phyloP scores from a whole-genome alignment of 306 rosid genomes.

The Quercus glauca region DNA sequence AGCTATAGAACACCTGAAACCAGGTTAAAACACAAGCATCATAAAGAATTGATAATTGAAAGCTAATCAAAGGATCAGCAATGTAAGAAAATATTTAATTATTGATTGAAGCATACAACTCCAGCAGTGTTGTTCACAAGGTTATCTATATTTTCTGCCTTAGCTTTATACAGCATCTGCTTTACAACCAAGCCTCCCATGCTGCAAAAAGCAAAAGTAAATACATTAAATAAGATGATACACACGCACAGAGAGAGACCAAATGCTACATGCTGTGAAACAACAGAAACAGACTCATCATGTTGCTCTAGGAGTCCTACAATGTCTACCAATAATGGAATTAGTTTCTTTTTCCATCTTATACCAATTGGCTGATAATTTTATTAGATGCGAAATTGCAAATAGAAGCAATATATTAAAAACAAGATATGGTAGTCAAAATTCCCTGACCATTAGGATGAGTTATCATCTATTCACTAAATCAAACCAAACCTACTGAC shows the following conservation, averaged over 20 bases:
- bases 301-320: neutral
- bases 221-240: neutral
- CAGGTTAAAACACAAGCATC: conserved; percentile 24
- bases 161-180: conserved; percentile 88
- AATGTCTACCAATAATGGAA: neutral
- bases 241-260: neutral
- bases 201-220: conserved; percentile 45
- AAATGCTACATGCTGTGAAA: neutral
- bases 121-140: conserved; percentile 85
- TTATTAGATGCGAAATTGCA: neutral
- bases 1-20: conserved; percentile 89
- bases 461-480: neutral
- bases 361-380: neutral
- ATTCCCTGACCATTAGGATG: neutral
- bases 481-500: neutral
- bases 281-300: neutral
- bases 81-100: conserved; percentile 2
- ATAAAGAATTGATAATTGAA: neutral
- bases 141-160: conserved; percentile 55
- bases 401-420: neutral
- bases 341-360: neutral
- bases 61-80: neutral
- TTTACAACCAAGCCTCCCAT: conserved; percentile 97
- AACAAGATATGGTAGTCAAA: neutral
- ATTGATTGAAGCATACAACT: conserved; percentile 55